A percentile compares a stretch with the other conserved stretches of the same genome.
These are phyloP conservation scores for Fraxinus baroniana DNA, from an alignment of 305 asterid species.

Conservation along the genomic window DNA sequence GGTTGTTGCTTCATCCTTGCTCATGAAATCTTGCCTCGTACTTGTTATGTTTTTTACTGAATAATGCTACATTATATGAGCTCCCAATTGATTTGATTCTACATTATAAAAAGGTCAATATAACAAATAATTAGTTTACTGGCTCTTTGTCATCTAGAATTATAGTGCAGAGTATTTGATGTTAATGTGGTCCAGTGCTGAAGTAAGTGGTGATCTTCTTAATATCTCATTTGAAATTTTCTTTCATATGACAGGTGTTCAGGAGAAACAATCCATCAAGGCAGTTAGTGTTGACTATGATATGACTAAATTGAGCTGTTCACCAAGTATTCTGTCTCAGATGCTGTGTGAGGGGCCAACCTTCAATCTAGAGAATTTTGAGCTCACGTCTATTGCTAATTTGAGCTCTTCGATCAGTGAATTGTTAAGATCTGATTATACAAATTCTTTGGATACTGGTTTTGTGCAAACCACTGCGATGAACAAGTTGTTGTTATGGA, in stretches of 20 bases:
- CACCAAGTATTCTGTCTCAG: slow-evolving; percentile 32
- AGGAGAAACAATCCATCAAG: slow-evolving; percentile 37
- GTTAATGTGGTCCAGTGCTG: background rate
- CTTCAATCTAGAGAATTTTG: slow-evolving; percentile 40
- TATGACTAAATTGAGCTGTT: slow-evolving; percentile 26
- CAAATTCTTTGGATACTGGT: slow-evolving; percentile 28
- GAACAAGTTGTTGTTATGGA: slow-evolving; percentile 39
- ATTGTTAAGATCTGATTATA: slow-evolving; percentile 35
- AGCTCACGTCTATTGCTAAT: slow-evolving; percentile 28
- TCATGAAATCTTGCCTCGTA: background rate
- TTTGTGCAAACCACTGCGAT: slow-evolving; percentile 38
- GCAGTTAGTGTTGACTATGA: slow-evolving; percentile 31
- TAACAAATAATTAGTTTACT: background rate
- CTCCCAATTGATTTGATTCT: background rate
- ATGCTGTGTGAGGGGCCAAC: slow-evolving; percentile 29
- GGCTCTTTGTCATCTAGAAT: background rate
- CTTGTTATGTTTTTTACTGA: background rate
- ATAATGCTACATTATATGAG: background rate
- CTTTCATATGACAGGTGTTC: slow-evolving; percentile 38
- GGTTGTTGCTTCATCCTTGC: background rate
- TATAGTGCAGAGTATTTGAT: background rate
- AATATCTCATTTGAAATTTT: background rate
- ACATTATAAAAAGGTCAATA: background rate
- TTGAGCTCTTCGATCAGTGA: slow-evolving; percentile 36
- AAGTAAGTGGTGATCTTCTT: background rate